These are phyloP conservation scores for Calonectria pauciramosa DNA, from an alignment of 2,329 filamentous ascomycete species.

Conservation along the genomic window DNA sequence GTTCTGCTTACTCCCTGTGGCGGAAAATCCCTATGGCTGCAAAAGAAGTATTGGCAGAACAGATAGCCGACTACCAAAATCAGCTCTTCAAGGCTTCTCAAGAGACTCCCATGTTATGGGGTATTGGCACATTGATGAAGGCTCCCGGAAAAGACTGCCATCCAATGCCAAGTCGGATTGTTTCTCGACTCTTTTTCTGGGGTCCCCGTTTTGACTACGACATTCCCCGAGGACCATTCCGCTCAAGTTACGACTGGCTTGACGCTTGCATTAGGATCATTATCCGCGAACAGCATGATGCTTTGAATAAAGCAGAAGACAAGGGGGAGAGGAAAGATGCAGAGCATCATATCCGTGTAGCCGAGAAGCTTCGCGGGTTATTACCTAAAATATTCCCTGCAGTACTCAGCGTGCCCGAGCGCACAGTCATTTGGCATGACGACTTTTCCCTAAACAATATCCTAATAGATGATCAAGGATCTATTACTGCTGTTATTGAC, in stretches of 20 bases:
- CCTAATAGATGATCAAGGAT: slow-evolving; percentile 52
- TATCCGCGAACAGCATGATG: slow-evolving; percentile 43
- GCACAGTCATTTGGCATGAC: slow-evolving; percentile 51
- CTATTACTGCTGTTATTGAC: slow-evolving; percentile 55
- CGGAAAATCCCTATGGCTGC: slow-evolving; percentile 48
- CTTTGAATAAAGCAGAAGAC: slow-evolving; percentile 40
- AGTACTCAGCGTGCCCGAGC: slow-evolving; percentile 41
- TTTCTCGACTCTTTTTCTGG: slow-evolving; percentile 52
- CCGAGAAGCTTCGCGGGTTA: slow-evolving; percentile 45
- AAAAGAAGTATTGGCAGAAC: slow-evolving; percentile 43
- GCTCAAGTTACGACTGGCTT: slow-evolving; percentile 55
- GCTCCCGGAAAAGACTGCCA: background rate
- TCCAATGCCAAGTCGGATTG: slow-evolving; percentile 43
- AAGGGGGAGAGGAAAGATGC: slow-evolving; percentile 50
- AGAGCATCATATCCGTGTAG: slow-evolving; percentile 40
- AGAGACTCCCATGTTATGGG: background rate
- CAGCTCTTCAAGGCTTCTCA: background rate
- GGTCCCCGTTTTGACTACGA: slow-evolving; percentile 48
- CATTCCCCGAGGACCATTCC: slow-evolving; percentile 53
- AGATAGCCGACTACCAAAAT: slow-evolving; percentile 20
- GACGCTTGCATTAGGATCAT: slow-evolving; percentile 47
- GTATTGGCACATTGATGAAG: slow-evolving; percentile 42
- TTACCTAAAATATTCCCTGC: slow-evolving; percentile 51
- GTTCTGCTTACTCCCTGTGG: slow-evolving; percentile 37
- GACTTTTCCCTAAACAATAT: slow-evolving; percentile 57